These are phyloP conservation scores for Tolypocladium capitatum DNA, from an alignment of 2,329 filamentous ascomycete species.

Conservation along the genomic window DNA sequence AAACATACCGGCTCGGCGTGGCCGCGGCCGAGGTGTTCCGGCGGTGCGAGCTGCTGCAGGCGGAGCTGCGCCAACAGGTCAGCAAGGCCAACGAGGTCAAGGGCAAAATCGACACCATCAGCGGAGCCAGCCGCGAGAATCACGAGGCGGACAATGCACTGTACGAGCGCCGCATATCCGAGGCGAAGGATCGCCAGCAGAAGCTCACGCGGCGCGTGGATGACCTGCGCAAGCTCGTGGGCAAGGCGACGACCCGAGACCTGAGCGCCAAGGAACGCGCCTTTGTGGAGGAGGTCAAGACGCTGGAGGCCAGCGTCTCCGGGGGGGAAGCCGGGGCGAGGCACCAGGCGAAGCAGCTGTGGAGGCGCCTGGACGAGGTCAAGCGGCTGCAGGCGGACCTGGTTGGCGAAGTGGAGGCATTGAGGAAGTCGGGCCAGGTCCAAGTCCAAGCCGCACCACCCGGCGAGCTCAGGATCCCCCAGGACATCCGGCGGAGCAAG, in stretches of 20 bases:
- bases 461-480: constrained; percentile 38
- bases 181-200: constrained; percentile 41
- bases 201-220: constrained; percentile 48
- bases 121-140: constrained; percentile 31
- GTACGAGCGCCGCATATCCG: constrained; percentile 44
- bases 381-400: constrained; percentile 40
- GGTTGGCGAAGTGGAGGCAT: constrained; percentile 33
- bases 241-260: constrained; percentile 27
- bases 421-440: constrained; percentile 20
- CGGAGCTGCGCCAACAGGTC: constrained; percentile 56
- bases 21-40: constrained; percentile 63
- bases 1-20: constrained; percentile 54
- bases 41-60: constrained; percentile 53
- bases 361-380: constrained; percentile 45
- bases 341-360: constrained; percentile 32
- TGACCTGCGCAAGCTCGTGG: constrained; percentile 32
- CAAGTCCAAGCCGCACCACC: constrained; percentile 16
- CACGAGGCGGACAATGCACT: constrained; percentile 39
- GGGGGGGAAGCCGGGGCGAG: constrained; percentile 19
- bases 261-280: constrained; percentile 31
- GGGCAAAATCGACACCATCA: constrained; percentile 51
- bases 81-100: constrained; percentile 51
- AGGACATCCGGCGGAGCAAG: constrained; percentile 49
- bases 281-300: constrained; percentile 32
- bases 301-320: constrained; percentile 39